Evolutionary conservation across 2,329 filamentous ascomycete genomes (phyloP).

Genomic region (Hymenotorrendiella dingleyae): DNA sequence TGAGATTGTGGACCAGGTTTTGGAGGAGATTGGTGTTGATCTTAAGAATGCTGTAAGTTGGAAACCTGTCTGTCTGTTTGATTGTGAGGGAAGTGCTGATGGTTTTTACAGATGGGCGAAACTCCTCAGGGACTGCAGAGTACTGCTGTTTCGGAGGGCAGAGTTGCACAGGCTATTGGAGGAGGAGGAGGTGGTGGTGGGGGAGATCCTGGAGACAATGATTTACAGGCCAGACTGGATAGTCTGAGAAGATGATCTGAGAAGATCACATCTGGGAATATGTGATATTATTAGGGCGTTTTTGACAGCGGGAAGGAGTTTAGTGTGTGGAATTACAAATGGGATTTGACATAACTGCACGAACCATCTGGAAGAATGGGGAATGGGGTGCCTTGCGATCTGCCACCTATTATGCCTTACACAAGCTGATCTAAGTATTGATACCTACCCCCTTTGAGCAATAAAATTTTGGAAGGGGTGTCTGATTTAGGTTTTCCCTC

Average conservation of each 20-base stretch:
- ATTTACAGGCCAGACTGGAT: slow-evolving; percentile 88
- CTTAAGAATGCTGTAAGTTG: slow-evolving; percentile 76
- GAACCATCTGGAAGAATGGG: too few relatives aligned
- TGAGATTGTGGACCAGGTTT: slow-evolving; percentile 90
- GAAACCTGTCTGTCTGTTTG: not conserved
- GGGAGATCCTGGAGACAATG: slow-evolving; percentile 65
- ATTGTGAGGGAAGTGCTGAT: slow-evolving; percentile 13
- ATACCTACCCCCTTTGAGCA: too few relatives aligned
- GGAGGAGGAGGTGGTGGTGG: slow-evolving; percentile 49
- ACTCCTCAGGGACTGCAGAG: slow-evolving; percentile 81
- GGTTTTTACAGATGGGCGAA: slow-evolving; percentile 67
- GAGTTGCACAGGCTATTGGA: slow-evolving; percentile 82
- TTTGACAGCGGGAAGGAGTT: slow-evolving; percentile 11
- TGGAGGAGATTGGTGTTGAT: slow-evolving; percentile 96
- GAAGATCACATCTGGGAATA: not conserved
- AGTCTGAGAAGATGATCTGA: slow-evolving; percentile 51
- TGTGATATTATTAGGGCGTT: slow-evolving; percentile 13
- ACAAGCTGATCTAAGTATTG: too few relatives aligned
- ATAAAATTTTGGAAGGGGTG: too few relatives aligned
- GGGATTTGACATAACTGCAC: slow-evolving; percentile 1
- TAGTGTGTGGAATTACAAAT: not conserved
- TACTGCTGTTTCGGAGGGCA: slow-evolving; percentile 63
- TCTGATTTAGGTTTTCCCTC: too few relatives aligned
- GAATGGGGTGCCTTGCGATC: too few relatives aligned
- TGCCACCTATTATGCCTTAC: too few relatives aligned